phyloP scores from a whole-genome alignment of 805 yeast species.

The Candida coleopterorum region DNA sequence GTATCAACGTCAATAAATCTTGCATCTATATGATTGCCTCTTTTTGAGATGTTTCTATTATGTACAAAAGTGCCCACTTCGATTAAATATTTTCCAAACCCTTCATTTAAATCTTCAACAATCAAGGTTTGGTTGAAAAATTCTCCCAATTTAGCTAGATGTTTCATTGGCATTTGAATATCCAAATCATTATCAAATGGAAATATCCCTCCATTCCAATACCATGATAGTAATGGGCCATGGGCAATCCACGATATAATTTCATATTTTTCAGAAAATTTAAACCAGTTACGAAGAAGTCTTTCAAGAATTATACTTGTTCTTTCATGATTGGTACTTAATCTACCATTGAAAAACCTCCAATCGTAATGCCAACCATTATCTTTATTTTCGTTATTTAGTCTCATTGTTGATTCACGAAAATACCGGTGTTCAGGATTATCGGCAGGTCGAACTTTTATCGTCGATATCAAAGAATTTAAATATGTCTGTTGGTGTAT shows the following conservation, averaged over 20 bases:
- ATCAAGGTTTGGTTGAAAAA: slow-evolving; percentile 23
- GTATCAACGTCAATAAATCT: slow-evolving; percentile 56
- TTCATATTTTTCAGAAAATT: slow-evolving; percentile 20
- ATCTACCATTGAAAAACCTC: slow-evolving; percentile 52
- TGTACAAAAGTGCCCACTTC: slow-evolving; percentile 27
- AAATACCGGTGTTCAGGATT: slow-evolving; percentile 27
- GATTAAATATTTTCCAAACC: slow-evolving; percentile 21
- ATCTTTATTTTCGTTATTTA: slow-evolving; percentile 29
- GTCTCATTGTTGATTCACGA: slow-evolving; percentile 24
- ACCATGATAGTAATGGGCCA: slow-evolving; percentile 26
- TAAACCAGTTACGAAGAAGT: slow-evolving; percentile 22
- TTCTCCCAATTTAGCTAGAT: slow-evolving; percentile 17
- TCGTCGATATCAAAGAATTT: slow-evolving; percentile 1
- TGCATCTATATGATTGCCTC: slow-evolving; percentile 30
- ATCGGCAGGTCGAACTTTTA: not conserved
- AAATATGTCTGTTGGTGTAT: slow-evolving; percentile 18
- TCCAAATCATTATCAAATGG: slow-evolving; percentile 28
- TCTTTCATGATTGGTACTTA: slow-evolving; percentile 21
- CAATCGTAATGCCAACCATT: slow-evolving; percentile 55
- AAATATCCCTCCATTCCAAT: slow-evolving; percentile 26
- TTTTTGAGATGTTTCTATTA: slow-evolving; percentile 19
- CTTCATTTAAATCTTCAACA: slow-evolving; percentile 28
- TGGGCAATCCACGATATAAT: slow-evolving; percentile 25
- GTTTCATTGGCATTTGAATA: slow-evolving; percentile 24
- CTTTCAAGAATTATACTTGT: slow-evolving; percentile 19